phyloP scores from a whole-genome alignment of 2,329 filamentous ascomycete species.

The Fusarium setosum region DNA sequence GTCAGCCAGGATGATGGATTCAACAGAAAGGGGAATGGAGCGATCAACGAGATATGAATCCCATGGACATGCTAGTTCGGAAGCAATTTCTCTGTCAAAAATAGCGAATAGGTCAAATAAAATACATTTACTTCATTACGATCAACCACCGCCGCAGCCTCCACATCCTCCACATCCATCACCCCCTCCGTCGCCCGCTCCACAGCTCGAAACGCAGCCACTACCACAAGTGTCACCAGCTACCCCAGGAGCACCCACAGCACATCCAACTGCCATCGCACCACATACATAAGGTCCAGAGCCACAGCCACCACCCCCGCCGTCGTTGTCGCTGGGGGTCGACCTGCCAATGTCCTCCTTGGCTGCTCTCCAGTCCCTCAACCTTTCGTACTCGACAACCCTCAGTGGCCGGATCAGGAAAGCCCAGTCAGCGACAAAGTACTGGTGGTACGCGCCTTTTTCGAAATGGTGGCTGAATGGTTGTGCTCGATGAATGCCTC shows the following conservation, averaged over 20 bases:
- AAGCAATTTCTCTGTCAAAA: no score
- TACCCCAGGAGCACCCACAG: slow-evolving; percentile 13
- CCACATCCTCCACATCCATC: slow-evolving; percentile 33
- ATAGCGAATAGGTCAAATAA: no score
- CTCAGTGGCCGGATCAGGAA: slow-evolving; percentile 16
- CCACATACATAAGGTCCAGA: slow-evolving; percentile 29
- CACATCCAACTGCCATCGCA: slow-evolving; percentile 26
- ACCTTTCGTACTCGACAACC: slow-evolving; percentile 34
- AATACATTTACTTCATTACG: no score
- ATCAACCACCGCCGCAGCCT: slow-evolving; percentile 23
- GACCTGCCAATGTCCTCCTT: slow-evolving; percentile 24
- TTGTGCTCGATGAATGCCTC: slow-evolving; percentile 55
- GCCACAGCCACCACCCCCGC: slow-evolving; percentile 23
- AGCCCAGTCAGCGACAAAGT: slow-evolving; percentile 43
- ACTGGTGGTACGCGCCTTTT: slow-evolving; percentile 41
- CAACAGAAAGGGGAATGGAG: no score
- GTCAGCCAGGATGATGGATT: no score
- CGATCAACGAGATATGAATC: no score
- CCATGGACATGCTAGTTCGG: no score
- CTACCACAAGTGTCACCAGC: slow-evolving; percentile 38
- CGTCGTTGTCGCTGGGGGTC: neutral
- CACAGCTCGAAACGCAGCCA: slow-evolving; percentile 31
- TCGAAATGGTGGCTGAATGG: slow-evolving; percentile 53
- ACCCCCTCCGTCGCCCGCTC: slow-evolving; percentile 9
- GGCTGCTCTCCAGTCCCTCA: slow-evolving; percentile 38